Conservation (phyloP, 139 green algal genomes). For the Tetraselmis chui region DNA sequence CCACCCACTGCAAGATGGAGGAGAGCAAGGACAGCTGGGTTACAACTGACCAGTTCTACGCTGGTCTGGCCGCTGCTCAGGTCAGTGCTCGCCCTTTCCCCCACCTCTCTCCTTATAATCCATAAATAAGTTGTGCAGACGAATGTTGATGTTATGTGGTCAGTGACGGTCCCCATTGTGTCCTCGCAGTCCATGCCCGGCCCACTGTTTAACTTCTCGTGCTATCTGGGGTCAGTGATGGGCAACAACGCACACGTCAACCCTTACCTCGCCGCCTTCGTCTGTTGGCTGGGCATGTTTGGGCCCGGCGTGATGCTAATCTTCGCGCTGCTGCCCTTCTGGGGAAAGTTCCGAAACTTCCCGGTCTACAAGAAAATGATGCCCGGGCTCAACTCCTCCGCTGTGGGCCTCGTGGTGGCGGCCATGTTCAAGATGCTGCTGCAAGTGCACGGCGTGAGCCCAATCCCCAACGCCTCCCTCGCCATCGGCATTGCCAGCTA, state of each 20-base stretch:
- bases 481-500: slow-evolving; percentile 66
- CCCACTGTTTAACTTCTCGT: slow-evolving; percentile 92
- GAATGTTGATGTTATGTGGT: too few species aligned
- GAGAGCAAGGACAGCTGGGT: slow-evolving; percentile 58
- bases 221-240: slow-evolving; percentile 88
- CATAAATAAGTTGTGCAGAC: too few species aligned
- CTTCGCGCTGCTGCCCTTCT: slow-evolving; percentile 87
- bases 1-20: neutral
- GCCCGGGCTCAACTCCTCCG: slow-evolving; percentile 65
- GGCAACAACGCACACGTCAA: slow-evolving; percentile 45
- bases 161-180: too few species aligned
- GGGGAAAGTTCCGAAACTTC: slow-evolving; percentile 60
- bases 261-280: slow-evolving; percentile 50
- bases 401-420: slow-evolving; percentile 80
- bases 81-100: slow-evolving; percentile 12
- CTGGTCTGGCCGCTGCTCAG: slow-evolving; percentile 51
- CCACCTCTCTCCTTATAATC: neutral
- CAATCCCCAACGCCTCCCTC: slow-evolving; percentile 55
- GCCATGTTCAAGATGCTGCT: slow-evolving; percentile 77
- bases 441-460: slow-evolving; percentile 40
- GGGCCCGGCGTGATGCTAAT: slow-evolving; percentile 84
- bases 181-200: slow-evolving; percentile 75
- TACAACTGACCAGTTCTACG: slow-evolving; percentile 77
- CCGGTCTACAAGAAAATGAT: slow-evolving; percentile 34
- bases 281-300: slow-evolving; percentile 87